A percentile compares a stretch with the other conserved stretches of the same genome.
Conservation (phyloP, 2,329 filamentous ascomycete genomes). For the Cylindrodendrum hubeiense region DNA sequence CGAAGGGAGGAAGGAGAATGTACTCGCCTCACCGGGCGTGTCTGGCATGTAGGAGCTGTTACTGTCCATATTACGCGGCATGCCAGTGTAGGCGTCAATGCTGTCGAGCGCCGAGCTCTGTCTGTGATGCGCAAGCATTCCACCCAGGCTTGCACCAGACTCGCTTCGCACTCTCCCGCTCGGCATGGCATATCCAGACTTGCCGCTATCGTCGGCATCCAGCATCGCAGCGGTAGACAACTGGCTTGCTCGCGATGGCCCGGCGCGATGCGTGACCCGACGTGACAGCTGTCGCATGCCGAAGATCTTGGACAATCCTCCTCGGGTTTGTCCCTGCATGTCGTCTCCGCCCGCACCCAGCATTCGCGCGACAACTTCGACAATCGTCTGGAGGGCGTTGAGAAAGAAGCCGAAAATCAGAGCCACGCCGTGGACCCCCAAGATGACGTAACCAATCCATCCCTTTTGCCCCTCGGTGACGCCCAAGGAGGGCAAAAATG, state of each 20-base stretch:
- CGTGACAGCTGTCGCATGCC: constrained; percentile 90
- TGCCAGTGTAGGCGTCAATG: constrained; percentile 59
- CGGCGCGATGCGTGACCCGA: constrained; percentile 73
- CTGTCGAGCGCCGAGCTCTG: constrained; percentile 68
- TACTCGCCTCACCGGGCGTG: constrained; percentile 78
- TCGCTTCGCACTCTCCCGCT: constrained; percentile 70
- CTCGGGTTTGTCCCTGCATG: constrained; percentile 76
- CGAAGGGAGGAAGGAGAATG: constrained; percentile 77
- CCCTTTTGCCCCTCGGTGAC: constrained; percentile 85
- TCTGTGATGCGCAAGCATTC: constrained; percentile 57
- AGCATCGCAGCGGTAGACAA: constrained; percentile 87
- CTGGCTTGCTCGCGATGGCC: constrained; percentile 81
- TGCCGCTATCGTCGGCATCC: constrained; percentile 73
- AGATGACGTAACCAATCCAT: constrained; percentile 94
- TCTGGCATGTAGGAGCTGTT: constrained; percentile 77
- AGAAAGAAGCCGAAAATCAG: constrained; percentile 93
- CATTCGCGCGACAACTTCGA: constrained; percentile 88
- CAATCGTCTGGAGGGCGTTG: constrained; percentile 88
- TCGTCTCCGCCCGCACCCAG: constrained; percentile 86
- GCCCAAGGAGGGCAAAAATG: constrained; percentile 87
- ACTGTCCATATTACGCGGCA: constrained; percentile 64
- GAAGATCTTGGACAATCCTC: constrained; percentile 90
- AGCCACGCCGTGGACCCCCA: constrained; percentile 86
- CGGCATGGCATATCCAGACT: constrained; percentile 68
- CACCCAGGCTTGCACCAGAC: constrained; percentile 70